Base-by-base conservation (phyloP, 768 basidiomycete species). In the Rhodotorula graminis region DNA sequence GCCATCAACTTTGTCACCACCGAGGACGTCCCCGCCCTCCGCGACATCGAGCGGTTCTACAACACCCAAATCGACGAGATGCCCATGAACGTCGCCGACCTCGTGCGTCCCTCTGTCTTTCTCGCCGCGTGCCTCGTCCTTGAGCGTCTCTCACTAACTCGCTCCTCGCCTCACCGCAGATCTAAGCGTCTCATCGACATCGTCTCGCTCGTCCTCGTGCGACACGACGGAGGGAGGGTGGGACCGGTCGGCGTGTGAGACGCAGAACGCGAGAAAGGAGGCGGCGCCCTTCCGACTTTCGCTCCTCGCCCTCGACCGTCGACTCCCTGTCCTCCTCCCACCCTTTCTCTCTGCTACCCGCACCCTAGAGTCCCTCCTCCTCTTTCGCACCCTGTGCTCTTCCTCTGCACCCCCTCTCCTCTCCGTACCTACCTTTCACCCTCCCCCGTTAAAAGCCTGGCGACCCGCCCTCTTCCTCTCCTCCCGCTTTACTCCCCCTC, bases 1-100 rank as follows among this genome's bases (percentile, higher is more conserved):
- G 96, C 96, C 57, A 98, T 99, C 84, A 99, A 98, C 83, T 94
- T 96, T 77, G 81, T 82, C 79, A 61, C 76, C 50, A 53, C 67
- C 61, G 74, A 75, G 67, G 62, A 62, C 56, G 68, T 63, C 37
- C 47, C 52, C 6, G 68, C 68, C 7, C 68, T 70, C 40, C 53
- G 68, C 5, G 65, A 72, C 64, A 74, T 74, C 27, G 73, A 74
- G 65, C 65, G 73, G 23, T 74, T 74, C 69, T 72, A 72, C 71
- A 72, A 72, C 66, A 72, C 71, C 53, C 67, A 70, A 60, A 72
- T 72, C 62, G 71, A 72, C 50, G 71, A 72, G 62, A 64, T 67
- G 65, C 61, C 62, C 5, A 67, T 72, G 65, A 65, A 69, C 37
- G 65, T 61, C 18, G 60, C 60, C 25, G 60, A 44, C n/a, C 9